phyloP scores from a whole-genome alignment of 2,329 filamentous ascomycete species.

The Immersiporthe knoxdaviesiana region DNA sequence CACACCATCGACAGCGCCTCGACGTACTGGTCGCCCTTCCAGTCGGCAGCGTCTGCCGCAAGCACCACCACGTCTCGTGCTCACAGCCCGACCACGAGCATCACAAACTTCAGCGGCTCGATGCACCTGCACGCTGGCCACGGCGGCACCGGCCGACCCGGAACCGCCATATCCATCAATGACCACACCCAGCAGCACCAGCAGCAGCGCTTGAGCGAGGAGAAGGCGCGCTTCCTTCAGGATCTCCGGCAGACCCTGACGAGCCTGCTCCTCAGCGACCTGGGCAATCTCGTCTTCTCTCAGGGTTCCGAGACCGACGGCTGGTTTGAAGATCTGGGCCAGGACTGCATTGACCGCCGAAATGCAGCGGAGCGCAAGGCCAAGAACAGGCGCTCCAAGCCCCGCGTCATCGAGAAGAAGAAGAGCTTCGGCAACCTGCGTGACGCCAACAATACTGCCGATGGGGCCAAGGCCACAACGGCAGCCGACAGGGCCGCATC shows the following conservation, averaged over 20 bases:
- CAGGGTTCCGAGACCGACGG: conserved; percentile 89
- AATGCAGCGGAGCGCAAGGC: conserved; percentile 56
- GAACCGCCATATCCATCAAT: conserved; percentile 68
- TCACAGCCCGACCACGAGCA: conserved; percentile 65
- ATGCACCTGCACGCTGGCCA: conserved; percentile 50
- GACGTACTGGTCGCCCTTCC: conserved; percentile 90
- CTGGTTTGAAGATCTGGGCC: conserved; percentile 76
- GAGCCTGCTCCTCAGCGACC: conserved; percentile 83
- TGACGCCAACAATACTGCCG: conserved; percentile 49
- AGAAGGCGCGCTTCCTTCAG: conserved; percentile 77
- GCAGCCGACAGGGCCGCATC: conserved; percentile 33
- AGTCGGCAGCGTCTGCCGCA: conserved; percentile 64
- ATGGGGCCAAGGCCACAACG: conserved; percentile 40
- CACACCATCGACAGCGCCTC: conserved; percentile 74
- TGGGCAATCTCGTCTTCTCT: conserved; percentile 84
- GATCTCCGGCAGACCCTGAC: conserved; percentile 80
- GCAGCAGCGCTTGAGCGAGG: conserved; percentile 63
- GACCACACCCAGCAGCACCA: conserved; percentile 69
- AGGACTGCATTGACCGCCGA: conserved; percentile 66
- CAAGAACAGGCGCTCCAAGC: conserved; percentile 52
- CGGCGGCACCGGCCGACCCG: conserved; percentile 57
- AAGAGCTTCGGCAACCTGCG: conserved; percentile 70
- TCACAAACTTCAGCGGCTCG: conserved; percentile 59
- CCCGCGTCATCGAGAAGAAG: conserved; percentile 64
- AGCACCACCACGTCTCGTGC: conserved; percentile 61